Evolutionary conservation across 2,329 filamentous ascomycete genomes (phyloP).

Genomic region (Nannizziopsis barbatae): DNA sequence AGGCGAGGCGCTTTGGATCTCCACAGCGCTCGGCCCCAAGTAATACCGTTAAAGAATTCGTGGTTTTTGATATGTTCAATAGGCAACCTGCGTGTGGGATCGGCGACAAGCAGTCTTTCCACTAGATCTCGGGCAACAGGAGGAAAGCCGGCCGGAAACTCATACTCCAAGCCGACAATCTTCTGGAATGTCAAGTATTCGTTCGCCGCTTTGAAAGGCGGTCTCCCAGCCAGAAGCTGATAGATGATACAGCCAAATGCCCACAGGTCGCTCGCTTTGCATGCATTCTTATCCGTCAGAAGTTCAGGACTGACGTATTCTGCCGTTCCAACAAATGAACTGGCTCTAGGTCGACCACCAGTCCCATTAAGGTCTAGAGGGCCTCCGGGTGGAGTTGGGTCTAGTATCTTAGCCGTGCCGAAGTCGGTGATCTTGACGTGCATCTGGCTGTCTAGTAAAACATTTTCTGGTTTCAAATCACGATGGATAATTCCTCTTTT

Average conservation of each 20-base stretch:
- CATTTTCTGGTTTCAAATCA: constrained; percentile 93
- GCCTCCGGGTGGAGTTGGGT: constrained; percentile 37
- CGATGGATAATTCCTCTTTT: constrained; percentile 89
- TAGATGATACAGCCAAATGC: constrained; percentile 98
- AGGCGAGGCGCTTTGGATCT: constrained; percentile 77
- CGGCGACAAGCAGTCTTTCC: constrained; percentile 78
- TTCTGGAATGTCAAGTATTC: constrained; percentile 98
- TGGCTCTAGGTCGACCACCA: constrained; percentile 65
- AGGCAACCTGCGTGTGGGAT: constrained; percentile 70
- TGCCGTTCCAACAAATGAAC: constrained; percentile 93
- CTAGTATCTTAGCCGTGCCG: constrained; percentile 89
- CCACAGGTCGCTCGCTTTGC: constrained; percentile 96
- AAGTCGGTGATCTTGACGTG: constrained; percentile 99
- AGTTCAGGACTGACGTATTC: constrained; percentile 97
- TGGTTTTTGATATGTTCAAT: constrained; percentile 97
- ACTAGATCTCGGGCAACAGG: constrained; percentile 76
- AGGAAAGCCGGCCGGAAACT: constrained; percentile 83
- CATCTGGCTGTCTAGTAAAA: constrained; percentile 88
- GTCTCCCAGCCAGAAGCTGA: constrained; percentile 86
- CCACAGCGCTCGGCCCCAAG: constrained; percentile 78
- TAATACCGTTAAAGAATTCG: constrained; percentile 80
- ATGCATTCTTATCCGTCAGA: constrained; percentile 91
- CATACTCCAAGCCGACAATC: constrained; percentile 87
- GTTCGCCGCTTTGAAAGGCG: constrained; percentile 90
- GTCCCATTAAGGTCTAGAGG: constrained; percentile 44